Conservation (phyloP, 2,329 filamentous ascomycete species). For the Coniochaeta ligniaria region DNA sequence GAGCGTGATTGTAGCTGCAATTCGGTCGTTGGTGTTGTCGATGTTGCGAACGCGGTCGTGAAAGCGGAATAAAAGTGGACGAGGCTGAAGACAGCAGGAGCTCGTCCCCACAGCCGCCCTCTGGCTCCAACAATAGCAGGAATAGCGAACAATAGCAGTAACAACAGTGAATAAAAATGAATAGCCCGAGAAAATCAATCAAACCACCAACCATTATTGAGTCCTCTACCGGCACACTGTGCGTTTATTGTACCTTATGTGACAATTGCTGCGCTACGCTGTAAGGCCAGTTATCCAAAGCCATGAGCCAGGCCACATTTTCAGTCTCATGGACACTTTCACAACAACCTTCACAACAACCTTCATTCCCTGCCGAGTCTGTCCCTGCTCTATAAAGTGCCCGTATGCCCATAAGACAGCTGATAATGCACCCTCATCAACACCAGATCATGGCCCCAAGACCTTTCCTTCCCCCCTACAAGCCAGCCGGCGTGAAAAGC, state of each 20-base stretch:
- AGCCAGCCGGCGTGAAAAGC: not conserved
- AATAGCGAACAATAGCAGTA: not conserved
- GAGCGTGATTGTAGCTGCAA: not conserved
- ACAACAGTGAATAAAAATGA: not conserved
- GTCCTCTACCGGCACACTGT: not conserved
- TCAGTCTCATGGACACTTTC: not conserved
- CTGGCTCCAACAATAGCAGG: not conserved
- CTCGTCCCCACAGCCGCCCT: not conserved
- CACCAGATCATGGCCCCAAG: not conserved
- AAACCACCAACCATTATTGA: not conserved
- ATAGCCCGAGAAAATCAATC: too few species aligned
- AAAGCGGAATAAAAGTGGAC: not conserved
- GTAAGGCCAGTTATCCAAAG: not conserved
- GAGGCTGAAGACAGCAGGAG: not conserved
- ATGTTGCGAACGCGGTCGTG: not conserved
- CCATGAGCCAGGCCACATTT: not conserved
- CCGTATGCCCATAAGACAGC: not conserved
- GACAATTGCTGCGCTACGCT: not conserved
- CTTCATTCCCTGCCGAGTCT: not conserved
- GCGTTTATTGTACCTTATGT: not conserved
- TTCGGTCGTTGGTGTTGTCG: not conserved
- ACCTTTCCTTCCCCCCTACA: not conserved
- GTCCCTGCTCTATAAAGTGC: not conserved
- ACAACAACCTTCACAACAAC: not conserved
- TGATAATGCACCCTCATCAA: not conserved